Base-by-base conservation (phyloP, 2,329 filamentous ascomycete genomes). In the Fusarium kyushuense region DNA sequence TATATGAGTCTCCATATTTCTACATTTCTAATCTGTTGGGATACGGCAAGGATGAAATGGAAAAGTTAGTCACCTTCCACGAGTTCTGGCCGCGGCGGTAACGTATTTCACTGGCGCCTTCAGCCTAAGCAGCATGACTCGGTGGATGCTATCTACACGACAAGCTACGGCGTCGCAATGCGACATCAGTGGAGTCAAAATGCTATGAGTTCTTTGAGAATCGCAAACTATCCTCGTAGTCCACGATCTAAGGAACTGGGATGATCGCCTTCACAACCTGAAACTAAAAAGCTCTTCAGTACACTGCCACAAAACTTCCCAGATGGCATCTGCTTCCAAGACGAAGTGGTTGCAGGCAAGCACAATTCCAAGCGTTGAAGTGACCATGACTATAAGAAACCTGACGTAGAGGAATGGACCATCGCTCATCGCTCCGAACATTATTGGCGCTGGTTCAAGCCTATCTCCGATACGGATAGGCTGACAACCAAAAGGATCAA, bases 51-150 rank as follows among this genome's bases (percentile, higher is more conserved):
- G 14, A 19, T 27, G 9, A 36, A 56, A 53, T 56, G 53, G 21
- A 10, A 25, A 38, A 56, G 49, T 65, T 60, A 38, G 59, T 36
- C 48, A 23, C 33, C 38, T 38, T 60, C 41, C 25, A 36, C 47
- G 35, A 30, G 30, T 38, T 30, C 19, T 46, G 42, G 33, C 46
- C 32, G 11, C 19, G 19, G 29, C 6, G 32, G 32, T 32, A 65
- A 40, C 27, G 27, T 52, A 52, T 23, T 56, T 27, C 62, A 33
- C 55, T 41, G 59, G 62, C 36, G 35, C 53, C 49, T 32, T 58
- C 53, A 63, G 60, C 55, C 46, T 42, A 62, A 48, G 38, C 49
- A 40, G 45, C 66, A 62, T 67, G 64, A 61, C 60, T 55, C 63
- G 49, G 25, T 55, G 43, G 48, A 51, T 56, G 56, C 43, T 70